A percentile compares a stretch with the other conserved stretches of the same genome.
Conservation (phyloP, 2,329 filamentous ascomycete species). For the Apiospora rasikravindrae region DNA sequence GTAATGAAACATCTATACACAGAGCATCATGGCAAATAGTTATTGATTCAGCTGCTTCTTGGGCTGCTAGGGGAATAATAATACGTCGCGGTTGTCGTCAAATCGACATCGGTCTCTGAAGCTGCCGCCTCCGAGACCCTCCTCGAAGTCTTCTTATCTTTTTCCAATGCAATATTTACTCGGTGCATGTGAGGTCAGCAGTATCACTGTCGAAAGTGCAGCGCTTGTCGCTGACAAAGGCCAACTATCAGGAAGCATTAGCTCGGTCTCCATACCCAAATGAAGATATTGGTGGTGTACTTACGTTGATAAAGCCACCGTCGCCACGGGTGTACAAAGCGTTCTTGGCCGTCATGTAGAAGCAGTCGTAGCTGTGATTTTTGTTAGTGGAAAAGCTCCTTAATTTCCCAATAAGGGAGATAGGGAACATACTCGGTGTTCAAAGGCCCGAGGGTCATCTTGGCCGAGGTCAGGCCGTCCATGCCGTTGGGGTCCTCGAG, state of each 20-base stretch:
- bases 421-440: neutral
- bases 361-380: constrained; percentile 14
- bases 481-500: constrained; percentile 10
- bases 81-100: neutral
- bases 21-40: neutral
- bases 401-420: too few species aligned
- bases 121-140: neutral
- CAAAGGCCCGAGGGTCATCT: constrained; percentile 11
- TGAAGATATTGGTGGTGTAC: neutral
- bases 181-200: constrained; percentile 10
- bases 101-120: neutral
- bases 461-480: constrained; percentile 17
- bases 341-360: constrained; percentile 20
- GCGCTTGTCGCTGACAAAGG: constrained; percentile 1
- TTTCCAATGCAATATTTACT: neutral
- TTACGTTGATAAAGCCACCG: constrained; percentile 19
- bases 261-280: neutral
- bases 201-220: constrained; percentile 15
- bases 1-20: too few species aligned
- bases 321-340: constrained; percentile 16
- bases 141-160: neutral
- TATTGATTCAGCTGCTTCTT: neutral
- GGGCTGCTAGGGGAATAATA: neutral
- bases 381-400: neutral
- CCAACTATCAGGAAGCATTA: neutral